Evolutionary conservation across 2,329 filamentous ascomycete species (phyloP).

Genomic region (Geosmithia putterillii): DNA sequence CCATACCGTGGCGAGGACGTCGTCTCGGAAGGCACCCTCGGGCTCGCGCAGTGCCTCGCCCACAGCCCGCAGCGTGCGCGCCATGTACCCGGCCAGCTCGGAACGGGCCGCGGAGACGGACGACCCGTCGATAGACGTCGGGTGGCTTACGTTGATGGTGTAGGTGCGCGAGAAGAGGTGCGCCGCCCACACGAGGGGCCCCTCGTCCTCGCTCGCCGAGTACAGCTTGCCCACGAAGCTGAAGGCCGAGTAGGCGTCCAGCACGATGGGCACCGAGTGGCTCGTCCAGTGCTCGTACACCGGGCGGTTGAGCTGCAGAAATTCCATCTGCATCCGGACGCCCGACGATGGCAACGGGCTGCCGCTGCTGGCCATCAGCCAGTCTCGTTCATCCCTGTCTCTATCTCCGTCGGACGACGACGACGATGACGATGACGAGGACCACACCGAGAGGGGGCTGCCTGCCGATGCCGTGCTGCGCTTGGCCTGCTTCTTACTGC

Average conservation of each 20-base stretch:
- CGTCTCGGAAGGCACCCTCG: conserved; percentile 15
- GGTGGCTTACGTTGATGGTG: conserved; percentile 20
- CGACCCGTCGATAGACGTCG: conserved; percentile 13
- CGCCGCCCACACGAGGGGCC: conserved; percentile 24
- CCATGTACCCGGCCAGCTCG: conserved; percentile 21
- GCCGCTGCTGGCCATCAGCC: conserved; percentile 2
- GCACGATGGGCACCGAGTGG: conserved; percentile 24
- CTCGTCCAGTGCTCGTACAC: conserved; percentile 23
- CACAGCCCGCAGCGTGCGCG: conserved; percentile 23
- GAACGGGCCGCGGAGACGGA: conserved; percentile 13
- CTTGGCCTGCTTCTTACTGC: conserved; percentile 1
- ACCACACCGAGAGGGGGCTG: too few relatives aligned
- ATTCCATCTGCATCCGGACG: background rate
- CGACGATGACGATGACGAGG: background rate
- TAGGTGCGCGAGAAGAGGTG: conserved; percentile 27
- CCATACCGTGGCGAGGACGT: conserved; percentile 26
- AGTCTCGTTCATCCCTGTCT: background rate
- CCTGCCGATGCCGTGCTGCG: too few relatives aligned
- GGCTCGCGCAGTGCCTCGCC: conserved; percentile 20
- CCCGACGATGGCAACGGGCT: too few relatives aligned
- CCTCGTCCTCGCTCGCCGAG: conserved; percentile 10
- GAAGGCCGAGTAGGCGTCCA: conserved; percentile 22
- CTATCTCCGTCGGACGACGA: background rate
- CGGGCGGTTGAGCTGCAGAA: conserved; percentile 7
- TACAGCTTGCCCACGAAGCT: conserved; percentile 20